Evolutionary conservation across 805 yeast species (phyloP).

Genomic region (Wickerhamiella sorbophila): DNA sequence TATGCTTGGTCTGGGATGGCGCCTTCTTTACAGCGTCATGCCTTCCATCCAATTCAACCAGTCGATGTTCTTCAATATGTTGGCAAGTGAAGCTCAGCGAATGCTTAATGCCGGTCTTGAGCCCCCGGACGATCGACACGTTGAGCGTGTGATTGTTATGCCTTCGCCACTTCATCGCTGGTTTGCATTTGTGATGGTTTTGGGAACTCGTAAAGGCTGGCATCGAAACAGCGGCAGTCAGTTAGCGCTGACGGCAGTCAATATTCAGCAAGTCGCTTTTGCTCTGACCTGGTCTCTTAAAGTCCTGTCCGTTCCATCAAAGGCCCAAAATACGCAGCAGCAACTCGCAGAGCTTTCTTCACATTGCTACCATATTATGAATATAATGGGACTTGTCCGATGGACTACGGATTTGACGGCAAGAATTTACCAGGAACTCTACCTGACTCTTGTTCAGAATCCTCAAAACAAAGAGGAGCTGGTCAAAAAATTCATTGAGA

Average conservation of each 20-base stretch:
- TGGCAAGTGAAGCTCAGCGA: constrained; percentile 56
- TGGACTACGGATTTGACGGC: constrained; percentile 78
- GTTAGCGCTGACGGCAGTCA: constrained; percentile 49
- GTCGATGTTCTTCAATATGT: constrained; percentile 28
- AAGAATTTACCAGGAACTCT: constrained; percentile 54
- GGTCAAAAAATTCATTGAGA: not conserved
- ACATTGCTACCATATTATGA: constrained; percentile 19
- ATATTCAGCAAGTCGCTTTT: constrained; percentile 56
- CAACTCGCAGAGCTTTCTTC: constrained; percentile 28
- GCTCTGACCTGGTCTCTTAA: constrained; percentile 54
- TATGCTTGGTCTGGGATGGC: constrained; percentile 40
- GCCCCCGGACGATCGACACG: constrained; percentile 45
- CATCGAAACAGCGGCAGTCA: constrained; percentile 30
- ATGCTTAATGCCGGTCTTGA: constrained; percentile 61
- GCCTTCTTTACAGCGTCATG: constrained; percentile 28
- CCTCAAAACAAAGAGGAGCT: constrained; percentile 2
- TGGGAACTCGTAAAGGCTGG: constrained; percentile 42
- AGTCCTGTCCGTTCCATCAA: constrained; percentile 22
- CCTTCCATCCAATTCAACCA: constrained; percentile 16
- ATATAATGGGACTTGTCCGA: constrained; percentile 55
- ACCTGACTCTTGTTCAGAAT: constrained; percentile 15
- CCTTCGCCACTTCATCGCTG: constrained; percentile 61
- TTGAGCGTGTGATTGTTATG: constrained; percentile 58
- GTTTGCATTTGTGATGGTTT: constrained; percentile 49
- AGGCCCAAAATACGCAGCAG: constrained; percentile 21